Percentiles rank a stretch among this genome's conserved stretches.
phyloP scores from a whole-genome alignment of 2,329 filamentous ascomycete species.

The Didymosphaeria variabile region DNA sequence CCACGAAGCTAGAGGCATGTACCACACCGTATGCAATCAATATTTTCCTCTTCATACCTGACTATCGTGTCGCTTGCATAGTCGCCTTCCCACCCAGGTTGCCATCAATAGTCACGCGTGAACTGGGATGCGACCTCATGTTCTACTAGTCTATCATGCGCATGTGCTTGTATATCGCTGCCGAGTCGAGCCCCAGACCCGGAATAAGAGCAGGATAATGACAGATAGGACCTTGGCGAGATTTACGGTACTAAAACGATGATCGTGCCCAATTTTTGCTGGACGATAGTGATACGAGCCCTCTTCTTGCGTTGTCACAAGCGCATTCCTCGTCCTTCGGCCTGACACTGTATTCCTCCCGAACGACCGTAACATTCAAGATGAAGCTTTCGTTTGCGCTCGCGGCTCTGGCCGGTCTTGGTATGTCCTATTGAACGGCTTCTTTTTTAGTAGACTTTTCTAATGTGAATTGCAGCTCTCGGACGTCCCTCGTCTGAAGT shows the following conservation, averaged over 20 bases:
- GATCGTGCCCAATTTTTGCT: conserved; percentile 27
- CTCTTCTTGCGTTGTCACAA: conserved; percentile 16
- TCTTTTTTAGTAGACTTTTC: neutral
- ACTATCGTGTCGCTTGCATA: conserved; percentile 19
- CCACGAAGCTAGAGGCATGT: conserved; percentile 16
- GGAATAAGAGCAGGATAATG: conserved; percentile 33
- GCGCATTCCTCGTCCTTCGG: neutral
- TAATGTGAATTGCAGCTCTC: conserved; percentile 25
- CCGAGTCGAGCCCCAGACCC: conserved; percentile 30
- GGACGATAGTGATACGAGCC: conserved; percentile 23
- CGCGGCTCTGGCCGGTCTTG: conserved; percentile 30
- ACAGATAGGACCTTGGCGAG: conserved; percentile 38
- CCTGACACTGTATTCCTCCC: conserved; percentile 19
- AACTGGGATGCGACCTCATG: conserved; percentile 26
- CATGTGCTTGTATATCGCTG: conserved; percentile 36
- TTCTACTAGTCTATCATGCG: conserved; percentile 37
- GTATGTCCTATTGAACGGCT: conserved; percentile 21
- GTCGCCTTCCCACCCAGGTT: conserved; percentile 29
- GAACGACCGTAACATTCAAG: conserved; percentile 8
- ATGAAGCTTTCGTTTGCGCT: conserved; percentile 35
- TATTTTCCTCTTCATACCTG: conserved; percentile 18
- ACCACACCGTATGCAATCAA: conserved; percentile 33
- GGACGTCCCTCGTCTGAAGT: conserved; percentile 25
- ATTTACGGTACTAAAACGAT: conserved; percentile 33
- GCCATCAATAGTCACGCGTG: conserved; percentile 37